Evolutionary conservation across 2,329 filamentous ascomycete species (phyloP), one percentile per base, ranked within the genome.

Genomic region (Thermochaetoides dissita): DNA sequence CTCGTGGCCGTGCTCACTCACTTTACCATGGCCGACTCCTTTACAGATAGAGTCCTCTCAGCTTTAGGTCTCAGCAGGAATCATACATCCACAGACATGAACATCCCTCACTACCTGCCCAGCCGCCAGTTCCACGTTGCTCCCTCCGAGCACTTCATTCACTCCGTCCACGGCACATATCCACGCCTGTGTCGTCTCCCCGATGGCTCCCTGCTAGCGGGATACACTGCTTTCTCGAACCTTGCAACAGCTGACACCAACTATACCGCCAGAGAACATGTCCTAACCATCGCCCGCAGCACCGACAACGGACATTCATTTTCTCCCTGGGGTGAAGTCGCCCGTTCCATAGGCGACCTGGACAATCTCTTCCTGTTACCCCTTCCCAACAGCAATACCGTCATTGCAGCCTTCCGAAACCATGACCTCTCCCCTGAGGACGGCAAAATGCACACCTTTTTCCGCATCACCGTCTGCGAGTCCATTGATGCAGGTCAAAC

Each of bases 401-500:
- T 69, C 2, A 57, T 71, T 0, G 67, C 62, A 0, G 67, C 68
- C 0, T 71, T 71, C 52, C 63, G 68, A 6, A 71, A 71, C 52
- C 51, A 48, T 36, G 46, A 48, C 17, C 7, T 46, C 8, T 24
- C 17, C 17, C 17, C 17, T 24, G 29, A 17, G 29, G 12, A 28
- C 11, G n/a, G 37, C 10, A 33, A 35, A 10, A 31, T 17, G 5
- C 38, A 34, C 7, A 44, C 41, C 6, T 42, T 37, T 34, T 70
- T 65, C 53, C 65, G 67, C 30, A 69, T 71, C 50, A 71, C 67
- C 0, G 65, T 71, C 10, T 71, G 66, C 46, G 61, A 64, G 39
- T 68, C 64, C 30, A 50, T 42, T 2, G 65, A 71, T 46, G 62
- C 59, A 38, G 67, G 67, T 1, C 55, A 54, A 1, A 58, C 50